These are phyloP conservation scores for Bremia lactucae DNA, from an alignment of 352 stramenopile species.

Conservation along the genomic window DNA sequence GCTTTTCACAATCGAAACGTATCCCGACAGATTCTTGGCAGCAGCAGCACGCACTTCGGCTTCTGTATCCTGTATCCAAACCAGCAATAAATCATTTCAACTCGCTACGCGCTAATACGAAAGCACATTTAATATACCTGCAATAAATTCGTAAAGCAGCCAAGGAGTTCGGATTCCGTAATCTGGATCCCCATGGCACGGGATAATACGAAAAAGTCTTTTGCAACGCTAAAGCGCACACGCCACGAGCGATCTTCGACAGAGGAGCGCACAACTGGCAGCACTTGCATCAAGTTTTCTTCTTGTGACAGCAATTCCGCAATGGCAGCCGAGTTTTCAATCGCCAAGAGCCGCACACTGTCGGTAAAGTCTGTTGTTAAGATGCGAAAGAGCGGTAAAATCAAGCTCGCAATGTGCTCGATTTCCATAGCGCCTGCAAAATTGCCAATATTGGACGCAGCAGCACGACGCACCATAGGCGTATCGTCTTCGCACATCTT, in stretches of 20 bases:
- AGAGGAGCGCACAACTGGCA: constrained; percentile 65
- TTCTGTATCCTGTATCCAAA: constrained; percentile 80
- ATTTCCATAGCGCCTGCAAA: constrained; percentile 63
- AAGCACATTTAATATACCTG: no score
- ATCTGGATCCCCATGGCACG: constrained; percentile 70
- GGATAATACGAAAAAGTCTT: constrained; percentile 85
- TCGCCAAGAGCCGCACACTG: constrained; percentile 88
- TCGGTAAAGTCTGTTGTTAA: constrained; percentile 90
- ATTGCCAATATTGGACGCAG: constrained; percentile 75
- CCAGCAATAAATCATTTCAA: constrained; percentile 2
- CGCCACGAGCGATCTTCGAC: constrained; percentile 86
- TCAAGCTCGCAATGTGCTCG: constrained; percentile 49
- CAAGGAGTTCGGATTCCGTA: constrained; percentile 81
- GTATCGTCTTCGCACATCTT: constrained; percentile 79
- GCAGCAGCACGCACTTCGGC: constrained; percentile 88
- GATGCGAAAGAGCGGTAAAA: constrained; percentile 81
- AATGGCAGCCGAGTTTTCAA: constrained; percentile 80
- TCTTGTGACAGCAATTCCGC: constrained; percentile 59
- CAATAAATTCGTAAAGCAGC: constrained; percentile 86
- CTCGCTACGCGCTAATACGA: no score
- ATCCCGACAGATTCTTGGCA: constrained; percentile 88
- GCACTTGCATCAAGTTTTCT: constrained; percentile 62
- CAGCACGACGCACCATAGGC: constrained; percentile 77
- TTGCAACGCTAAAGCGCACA: constrained; percentile 90
- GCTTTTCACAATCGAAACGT: constrained; percentile 87